Evolutionary conservation across 805 yeast genomes (phyloP), one percentile per base, ranked within the genome.

Genomic region (Phaffomyces antillensis): DNA sequence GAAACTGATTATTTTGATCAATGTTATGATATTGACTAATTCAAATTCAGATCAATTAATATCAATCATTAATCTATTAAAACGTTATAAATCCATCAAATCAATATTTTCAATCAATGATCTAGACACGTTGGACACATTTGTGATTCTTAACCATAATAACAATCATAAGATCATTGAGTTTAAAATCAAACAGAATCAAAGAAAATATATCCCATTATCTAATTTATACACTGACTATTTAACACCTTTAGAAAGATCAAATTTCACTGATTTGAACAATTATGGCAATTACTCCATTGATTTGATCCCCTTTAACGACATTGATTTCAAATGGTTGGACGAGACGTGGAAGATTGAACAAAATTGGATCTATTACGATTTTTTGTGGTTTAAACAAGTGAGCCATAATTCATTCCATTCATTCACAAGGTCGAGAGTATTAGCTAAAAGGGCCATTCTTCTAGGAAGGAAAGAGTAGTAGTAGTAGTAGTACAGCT

Each of bases 301-400:
- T 1, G 78, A 77, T 53, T 59, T 59, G 26, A 76, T 78, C 44
- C 84, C 83, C 0, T 53, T 53, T 47, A 54, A 66, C 13, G 65
- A 68, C 25, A 70, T 71, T 43, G 67, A 62, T 39, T 79, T 84
- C 84, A 69, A 65, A 45, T 79, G 86, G 86, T 46, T 75, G 15
- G 84, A 78, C 41, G 68, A 61, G 13, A 47, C 56, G 3, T 79
- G 86, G 86, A 53, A 56, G 10, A 48, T 75, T 7, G 82, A 77
- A 46, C 36, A 51, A 10, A 70, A 64, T 16, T 79, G 86, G 86
- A 63, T 65, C 0, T 79, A 73, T 51, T 75, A 62, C 53, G 79
- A 77, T 52, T 70, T 65, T 43, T 65, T 65, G 33, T 79, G 86
- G 86, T 63, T 60, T 7, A 57, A 61, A 32, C 67, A 69, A 3